Evolutionary conservation across 192 early-diverging fungal species (phyloP), one percentile per base, ranked within the genome.

Genomic region (Powellomyces hirtus): DNA sequence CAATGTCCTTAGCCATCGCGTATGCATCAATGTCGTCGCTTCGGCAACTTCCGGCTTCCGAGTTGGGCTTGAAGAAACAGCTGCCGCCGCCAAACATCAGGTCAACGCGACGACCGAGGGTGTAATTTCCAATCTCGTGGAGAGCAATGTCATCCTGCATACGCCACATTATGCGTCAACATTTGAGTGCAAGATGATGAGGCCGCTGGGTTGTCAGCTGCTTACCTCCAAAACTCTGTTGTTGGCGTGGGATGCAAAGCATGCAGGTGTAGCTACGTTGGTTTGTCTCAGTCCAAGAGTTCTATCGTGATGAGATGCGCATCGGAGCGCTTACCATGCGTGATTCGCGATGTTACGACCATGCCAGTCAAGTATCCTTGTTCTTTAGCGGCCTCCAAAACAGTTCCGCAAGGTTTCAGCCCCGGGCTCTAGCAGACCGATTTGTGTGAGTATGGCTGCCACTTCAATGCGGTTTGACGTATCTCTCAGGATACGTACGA

Each of bases 341-440:
- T 99, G 38, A 99, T 90, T 37, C 97, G 83, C 44, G 92, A 94
- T 20, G 96, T 99, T 13, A 79, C 94, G 5, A 99, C 94, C 50
- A 97, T 75, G 1, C 95, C 97, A 6, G 97, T 99, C 7, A 82
- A 38, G 81, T 92, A 90, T 2, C 91, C 90, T 10, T 74, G 58
- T 30, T 83, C 77, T 76, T 97, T 94, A 20, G 97, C 97, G 0
- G 96, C 89, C 71, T 99, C 97, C 36, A 99, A 75, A 2, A 99
- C 77, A 0, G 95, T 99, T 30, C 92, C 97, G 64, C 96, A 98
- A 30, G 97, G 92, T 6, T 61, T 58, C 22, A 73, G 67, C 5
- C 81, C 63, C 27, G 88, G 81, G 69, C 90, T 85, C 77, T 73
- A 65, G 46, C 7, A 52, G 46, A 24, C 46, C 46, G 18, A 16